Evolutionary conservation across 129 eudicot genomes (phyloP), one percentile per base, ranked within the genome.

Genomic region (Escallonia herrerae): DNA sequence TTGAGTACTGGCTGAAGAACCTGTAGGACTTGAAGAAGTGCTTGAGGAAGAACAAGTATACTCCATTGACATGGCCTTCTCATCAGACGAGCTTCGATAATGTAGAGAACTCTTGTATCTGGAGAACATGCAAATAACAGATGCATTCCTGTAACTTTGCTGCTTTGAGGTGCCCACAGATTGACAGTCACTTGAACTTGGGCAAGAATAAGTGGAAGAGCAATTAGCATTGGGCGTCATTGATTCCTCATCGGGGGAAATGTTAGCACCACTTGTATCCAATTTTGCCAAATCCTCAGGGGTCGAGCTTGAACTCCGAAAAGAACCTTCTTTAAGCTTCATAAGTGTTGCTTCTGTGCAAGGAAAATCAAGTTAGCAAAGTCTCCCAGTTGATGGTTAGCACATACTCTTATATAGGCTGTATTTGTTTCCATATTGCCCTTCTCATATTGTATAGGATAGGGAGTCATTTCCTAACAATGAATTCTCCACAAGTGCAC

Each of bases 271-370:
- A 69, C 58, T 37, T 33, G 55, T 42, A 63, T 60, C 75, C 2
- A 73, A 56, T 50, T 62, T 56, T 2, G 46, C 33, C 40, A 72
- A 51, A 12, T 68, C 70, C 51, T 78, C 86, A 10, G 69, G 46
- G 12, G 40, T 33, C 58, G 56, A 15, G 59, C 69, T 72, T 47
- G 63, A 60, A 76, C 66, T 63, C 13, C 74, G 84, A 11, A 57
- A 83, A 63, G 97, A 84, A n/a, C 95, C 97, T 74, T 84, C 71
- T 76, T 82, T 84, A 59, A 90, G 90, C 84, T 87, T 90, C 79
- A 82, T 43, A 40, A 90, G 79, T 37, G 95, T 90, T 55, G 83
- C 73, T 66, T 90, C 97, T 90, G 62, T 79, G 82, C 60, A 40
- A 50, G 44, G 42, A 55, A 43, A 57, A 63, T 11, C 9, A 41